phyloP scores from a whole-genome alignment of 352 stramenopile genomes.

The Globisporangium heterothallicum region DNA sequence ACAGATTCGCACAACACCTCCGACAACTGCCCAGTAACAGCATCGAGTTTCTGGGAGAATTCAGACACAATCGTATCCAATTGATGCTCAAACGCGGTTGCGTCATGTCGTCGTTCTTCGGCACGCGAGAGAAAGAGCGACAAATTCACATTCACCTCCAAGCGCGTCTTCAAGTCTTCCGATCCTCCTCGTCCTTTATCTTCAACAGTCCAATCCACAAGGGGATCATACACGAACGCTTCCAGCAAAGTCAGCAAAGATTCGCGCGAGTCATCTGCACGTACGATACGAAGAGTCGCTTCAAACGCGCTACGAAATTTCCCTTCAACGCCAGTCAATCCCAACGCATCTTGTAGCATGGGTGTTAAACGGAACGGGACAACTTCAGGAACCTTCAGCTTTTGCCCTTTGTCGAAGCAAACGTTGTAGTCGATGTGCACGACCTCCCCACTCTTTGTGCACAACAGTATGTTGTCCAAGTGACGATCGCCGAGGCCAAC shows the following conservation, averaged over 20 bases:
- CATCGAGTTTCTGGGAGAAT: conserved; percentile 16
- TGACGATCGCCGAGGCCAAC: conserved; percentile 89
- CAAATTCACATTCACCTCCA: conserved; percentile 83
- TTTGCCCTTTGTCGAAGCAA: conserved; percentile 87
- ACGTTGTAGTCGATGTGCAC: conserved; percentile 93
- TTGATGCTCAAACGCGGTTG: conserved; percentile 34
- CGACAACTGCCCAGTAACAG: background rate
- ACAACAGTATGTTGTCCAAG: conserved; percentile 89
- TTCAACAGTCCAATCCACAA: conserved; percentile 67
- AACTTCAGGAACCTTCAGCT: conserved; percentile 85
- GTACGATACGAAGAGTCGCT: conserved; percentile 62
- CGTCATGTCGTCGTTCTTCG: conserved; percentile 69
- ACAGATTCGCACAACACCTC: conserved; percentile 1
- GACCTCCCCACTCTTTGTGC: conserved; percentile 67
- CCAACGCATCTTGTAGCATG: conserved; percentile 72
- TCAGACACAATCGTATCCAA: conserved; percentile 22
- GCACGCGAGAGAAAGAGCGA: conserved; percentile 80
- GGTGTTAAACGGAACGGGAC: conserved; percentile 89
- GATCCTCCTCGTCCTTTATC: conserved; percentile 29
- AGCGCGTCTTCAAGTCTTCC: conserved; percentile 53
- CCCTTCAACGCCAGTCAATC: conserved; percentile 68
- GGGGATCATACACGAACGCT: conserved; percentile 83
- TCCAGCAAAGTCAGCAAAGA: conserved; percentile 70
- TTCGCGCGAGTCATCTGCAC: conserved; percentile 56
- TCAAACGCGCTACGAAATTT: conserved; percentile 71